Evolutionary conservation across 2,329 filamentous ascomycete genomes (phyloP).

Genomic region (Pleochaeta shiraiana): DNA sequence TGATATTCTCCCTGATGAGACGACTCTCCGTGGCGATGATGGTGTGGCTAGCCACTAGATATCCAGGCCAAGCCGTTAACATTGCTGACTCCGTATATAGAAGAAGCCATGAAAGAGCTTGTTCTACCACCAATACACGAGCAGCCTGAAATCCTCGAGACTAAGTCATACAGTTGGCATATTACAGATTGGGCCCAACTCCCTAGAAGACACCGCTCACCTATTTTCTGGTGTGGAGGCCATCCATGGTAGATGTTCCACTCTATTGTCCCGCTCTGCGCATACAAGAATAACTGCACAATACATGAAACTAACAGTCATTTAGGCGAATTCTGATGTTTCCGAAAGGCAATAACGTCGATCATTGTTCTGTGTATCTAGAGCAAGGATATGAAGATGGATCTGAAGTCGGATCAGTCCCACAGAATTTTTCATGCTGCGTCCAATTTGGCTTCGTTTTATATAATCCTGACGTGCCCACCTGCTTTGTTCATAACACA

Average conservation of each 20-base stretch:
- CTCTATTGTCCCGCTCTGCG: not conserved
- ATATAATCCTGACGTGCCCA: conserved; percentile 88
- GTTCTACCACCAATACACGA: conserved; percentile 50
- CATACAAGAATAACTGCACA: not conserved
- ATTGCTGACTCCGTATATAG: conserved; percentile 22
- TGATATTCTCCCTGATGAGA: conserved; percentile 20
- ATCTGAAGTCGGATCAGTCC: conserved; percentile 28
- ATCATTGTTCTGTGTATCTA: conserved; percentile 85
- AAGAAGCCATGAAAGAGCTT: conserved; percentile 66
- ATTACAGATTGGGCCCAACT: conserved; percentile 64
- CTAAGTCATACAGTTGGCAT: conserved; percentile 64
- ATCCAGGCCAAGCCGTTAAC: not conserved
- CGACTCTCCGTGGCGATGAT: conserved; percentile 19
- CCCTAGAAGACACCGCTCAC: conserved; percentile 66
- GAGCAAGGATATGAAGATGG: conserved; percentile 72
- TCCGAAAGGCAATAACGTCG: conserved; percentile 83
- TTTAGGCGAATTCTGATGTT: conserved; percentile 82
- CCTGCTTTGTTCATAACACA: conserved; percentile 53
- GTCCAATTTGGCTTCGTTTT: conserved; percentile 88
- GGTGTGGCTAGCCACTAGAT: conserved; percentile 14
- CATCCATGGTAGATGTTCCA: conserved; percentile 51
- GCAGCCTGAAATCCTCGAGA: conserved; percentile 60
- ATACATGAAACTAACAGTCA: conserved; percentile 8
- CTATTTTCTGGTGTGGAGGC: conserved; percentile 66
- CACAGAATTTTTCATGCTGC: conserved; percentile 91